Evolutionary conservation across 192 early-diverging fungal genomes (phyloP), one percentile per base, ranked within the genome.

Genomic region (Rhizoclosmatium globosum): DNA sequence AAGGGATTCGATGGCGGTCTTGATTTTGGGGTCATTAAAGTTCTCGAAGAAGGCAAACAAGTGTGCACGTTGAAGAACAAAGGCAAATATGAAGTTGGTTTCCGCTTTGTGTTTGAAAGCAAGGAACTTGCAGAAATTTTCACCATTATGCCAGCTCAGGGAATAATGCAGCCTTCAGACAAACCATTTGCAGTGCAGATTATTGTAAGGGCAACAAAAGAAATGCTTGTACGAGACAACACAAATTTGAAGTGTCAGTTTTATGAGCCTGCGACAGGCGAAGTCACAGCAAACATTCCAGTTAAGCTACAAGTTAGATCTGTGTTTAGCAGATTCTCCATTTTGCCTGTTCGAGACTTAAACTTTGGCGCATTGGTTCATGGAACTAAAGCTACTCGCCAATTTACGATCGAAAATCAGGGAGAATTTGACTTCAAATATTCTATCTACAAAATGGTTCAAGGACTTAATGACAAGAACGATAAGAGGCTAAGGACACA

Each of bases 391-490:
- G 82, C 74, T 21, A 82, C 83, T 11, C 70, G 86, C 23, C 86
- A 87, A 67, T 89, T 91, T 67, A 82, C 84, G 9, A 84, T 91
- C 56, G 90, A 91, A 68, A 91, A 91, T 71, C 67, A 76, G 46
- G 90, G 90, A 42, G 90, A 91, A 64, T 91, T 91, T 81, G 90
- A 91, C 58, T 91, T 91, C 77, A 78, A 83, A 50, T 91, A 83
- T 77, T 86, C 85, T 13, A 86, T 91, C 41, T 88, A 83, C 82
- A 91, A 89, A 68, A 60, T 87, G 11, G 68, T 89, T 39, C 81
- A 80, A 47, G 82, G 83, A 4, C 3, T 23, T 4, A 71, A 58
- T 15, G 66, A 58, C 11, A 86, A 91, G 2, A 68, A 46, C 15
- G 83, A 74, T 6, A 79, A 80, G 39, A 90, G 90, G 67, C 60